Conservation (phyloP, 768 basidiomycete species). For the Termitomyces sp. region DNA sequence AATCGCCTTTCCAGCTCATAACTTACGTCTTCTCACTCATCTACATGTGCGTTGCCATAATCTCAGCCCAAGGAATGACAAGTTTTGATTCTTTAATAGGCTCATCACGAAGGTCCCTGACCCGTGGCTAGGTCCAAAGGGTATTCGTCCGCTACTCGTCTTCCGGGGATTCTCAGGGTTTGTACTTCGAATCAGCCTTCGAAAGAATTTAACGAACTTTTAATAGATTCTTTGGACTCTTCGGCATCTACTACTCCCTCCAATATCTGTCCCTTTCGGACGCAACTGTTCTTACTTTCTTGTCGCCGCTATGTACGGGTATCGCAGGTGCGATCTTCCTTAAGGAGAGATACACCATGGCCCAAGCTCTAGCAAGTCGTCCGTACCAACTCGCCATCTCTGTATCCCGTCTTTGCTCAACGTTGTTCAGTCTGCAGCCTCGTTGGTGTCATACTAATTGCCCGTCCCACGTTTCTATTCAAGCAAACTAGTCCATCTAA, state of each 20-base stretch:
- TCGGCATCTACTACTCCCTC: conserved; percentile 59
- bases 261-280: conserved; percentile 77
- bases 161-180: conserved; percentile 64
- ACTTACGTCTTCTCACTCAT: conserved; percentile 45
- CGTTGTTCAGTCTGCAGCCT: conserved; percentile 51
- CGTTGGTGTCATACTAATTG: conserved; percentile 74
- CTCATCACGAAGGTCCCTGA: conserved; percentile 36
- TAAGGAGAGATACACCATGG: conserved; percentile 50
- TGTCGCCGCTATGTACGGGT: conserved; percentile 62
- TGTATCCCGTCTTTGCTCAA: not conserved
- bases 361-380: conserved; percentile 49
- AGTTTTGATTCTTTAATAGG: conserved; percentile 19
- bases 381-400: conserved; percentile 11
- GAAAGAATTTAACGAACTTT: not conserved
- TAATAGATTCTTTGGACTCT: conserved; percentile 49
- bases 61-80: not conserved
- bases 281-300: conserved; percentile 71
- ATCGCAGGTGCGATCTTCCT: conserved; percentile 57
- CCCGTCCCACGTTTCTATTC: conserved; percentile 73
- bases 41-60: conserved; percentile 38
- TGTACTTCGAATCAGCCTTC: conserved; percentile 7
- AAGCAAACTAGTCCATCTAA: conserved; percentile 1
- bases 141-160: conserved; percentile 51
- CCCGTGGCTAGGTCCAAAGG: conserved; percentile 66
- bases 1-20: conserved; percentile 30